Evolutionary conservation across 257 asterid species (phyloP), one percentile per base, ranked within the genome.

Genomic region (Prunella vulgaris): DNA sequence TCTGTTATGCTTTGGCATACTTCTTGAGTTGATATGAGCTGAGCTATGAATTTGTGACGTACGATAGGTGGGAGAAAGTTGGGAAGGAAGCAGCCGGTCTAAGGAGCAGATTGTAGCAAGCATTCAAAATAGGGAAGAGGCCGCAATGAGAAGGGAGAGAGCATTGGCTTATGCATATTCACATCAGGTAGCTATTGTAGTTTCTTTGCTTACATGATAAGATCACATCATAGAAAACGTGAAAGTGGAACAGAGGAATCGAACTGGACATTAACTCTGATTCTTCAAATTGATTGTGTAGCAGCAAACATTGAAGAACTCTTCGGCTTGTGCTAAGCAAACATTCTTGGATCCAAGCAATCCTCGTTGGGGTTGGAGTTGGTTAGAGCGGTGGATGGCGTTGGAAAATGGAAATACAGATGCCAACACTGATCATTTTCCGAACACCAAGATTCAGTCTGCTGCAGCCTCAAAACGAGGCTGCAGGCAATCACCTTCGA

Each of bases 361-460:
- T 77, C 96, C 93, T 25, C 80, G 80, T 12, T 84, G 95, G 96
- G 98, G 96, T 5, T 92, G 97, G 97, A 89, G 87, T 69, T 92
- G 95, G 97, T 66, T 89, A 60, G 96, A 89, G 74, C 77, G 87
- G 35, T 89, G 96, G 96, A 87, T 89, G 95, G 92, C 97, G 22
- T 84, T 85, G 91, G 97, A 91, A 54, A 74, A 60, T 12, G 77
- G 74, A 8, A 73, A 73, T 32, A 74, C 71, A 69, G 58, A 66
- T 15, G 84, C 74, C 40, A 77, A 77, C 63, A 24, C 14, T 9
- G 13, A 10, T 8, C 44, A 8, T 1, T 10, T 37, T 37, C 10
- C 44, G 15, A 40, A 40, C 48, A 12, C 48, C 15, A 28, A 87
- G 80, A 60, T 53, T 13, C 80, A 56, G 5, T 71, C 85, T n/a